Conservation (phyloP, 768 basidiomycete species). For the Tulasnella sp. region DNA sequence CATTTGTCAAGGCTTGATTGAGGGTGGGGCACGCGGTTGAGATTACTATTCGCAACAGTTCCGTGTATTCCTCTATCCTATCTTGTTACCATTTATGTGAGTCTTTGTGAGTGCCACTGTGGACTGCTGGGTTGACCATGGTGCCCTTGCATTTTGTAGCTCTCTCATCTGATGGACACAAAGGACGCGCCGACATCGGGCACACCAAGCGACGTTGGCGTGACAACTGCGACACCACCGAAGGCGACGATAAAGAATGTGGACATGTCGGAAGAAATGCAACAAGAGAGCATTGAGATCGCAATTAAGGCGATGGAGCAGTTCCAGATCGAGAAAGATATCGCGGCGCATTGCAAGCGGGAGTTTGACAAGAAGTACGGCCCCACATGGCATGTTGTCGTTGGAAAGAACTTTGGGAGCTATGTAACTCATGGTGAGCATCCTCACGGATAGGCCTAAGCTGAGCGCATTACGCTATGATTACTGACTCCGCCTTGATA, state of each 20-base stretch:
- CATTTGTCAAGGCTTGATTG: too few relatives aligned
- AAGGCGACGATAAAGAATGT: conserved; percentile 95
- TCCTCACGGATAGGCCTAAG: conserved; percentile 2
- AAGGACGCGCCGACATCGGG: too few relatives aligned
- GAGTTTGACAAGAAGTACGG: conserved; percentile 90
- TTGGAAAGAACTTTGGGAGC: conserved; percentile 97
- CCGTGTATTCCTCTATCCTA: too few relatives aligned
- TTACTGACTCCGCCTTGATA: conserved; percentile 28
- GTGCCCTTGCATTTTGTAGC: too few relatives aligned
- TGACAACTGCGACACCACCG: conserved; percentile 21
- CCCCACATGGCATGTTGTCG: conserved; percentile 97
- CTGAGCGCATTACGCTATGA: not conserved
- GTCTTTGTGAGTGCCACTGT: too few relatives aligned
- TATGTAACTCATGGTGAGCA: conserved; percentile 90
- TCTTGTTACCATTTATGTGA: too few relatives aligned
- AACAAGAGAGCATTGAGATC: conserved; percentile 86
- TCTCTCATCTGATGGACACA: too few relatives aligned
- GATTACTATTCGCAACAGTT: too few relatives aligned
- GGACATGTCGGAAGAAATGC: conserved; percentile 95
- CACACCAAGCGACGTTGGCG: too few relatives aligned
- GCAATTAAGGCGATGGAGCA: conserved; percentile 77
- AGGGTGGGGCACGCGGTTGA: too few relatives aligned
- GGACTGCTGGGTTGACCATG: too few relatives aligned
- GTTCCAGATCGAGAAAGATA: conserved; percentile 94
- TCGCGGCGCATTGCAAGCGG: conserved; percentile 96